Percentiles rank a stretch among this genome's conserved stretches.
phyloP scores from a whole-genome alignment of 2,329 filamentous ascomycete genomes.

The Paracoccidioides lutzii region DNA sequence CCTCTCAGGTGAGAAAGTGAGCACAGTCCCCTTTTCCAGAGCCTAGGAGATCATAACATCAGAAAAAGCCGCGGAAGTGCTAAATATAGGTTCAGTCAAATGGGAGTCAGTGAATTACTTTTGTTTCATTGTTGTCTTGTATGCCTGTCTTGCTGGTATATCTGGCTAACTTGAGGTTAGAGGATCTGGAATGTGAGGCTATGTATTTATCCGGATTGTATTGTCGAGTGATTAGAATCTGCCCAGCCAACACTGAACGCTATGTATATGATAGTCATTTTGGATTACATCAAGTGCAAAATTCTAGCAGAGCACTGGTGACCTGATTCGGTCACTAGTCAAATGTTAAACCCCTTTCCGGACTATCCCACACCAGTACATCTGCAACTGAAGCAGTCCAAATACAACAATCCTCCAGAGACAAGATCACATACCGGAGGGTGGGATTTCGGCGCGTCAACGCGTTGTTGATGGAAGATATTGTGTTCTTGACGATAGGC shows the following conservation, averaged over 20 bases:
- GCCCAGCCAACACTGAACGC: background rate
- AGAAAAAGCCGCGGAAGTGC: conserved; percentile 1
- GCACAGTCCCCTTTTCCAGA: background rate
- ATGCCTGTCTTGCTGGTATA: background rate
- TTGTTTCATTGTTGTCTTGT: background rate
- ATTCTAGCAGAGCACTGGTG: background rate
- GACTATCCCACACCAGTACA: background rate
- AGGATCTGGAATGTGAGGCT: background rate
- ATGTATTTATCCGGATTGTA: background rate
- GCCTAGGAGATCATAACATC: conserved; percentile 1
- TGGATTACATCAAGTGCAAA: background rate
- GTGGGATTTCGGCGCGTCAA: background rate
- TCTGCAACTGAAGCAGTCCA: background rate
- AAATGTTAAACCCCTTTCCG: background rate
- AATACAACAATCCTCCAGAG: background rate
- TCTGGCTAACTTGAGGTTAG: background rate
- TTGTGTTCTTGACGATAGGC: background rate
- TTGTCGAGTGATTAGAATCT: background rate
- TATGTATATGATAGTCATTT: background rate
- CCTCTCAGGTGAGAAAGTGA: conserved; percentile 1
- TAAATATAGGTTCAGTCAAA: background rate
- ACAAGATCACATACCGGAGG: background rate
- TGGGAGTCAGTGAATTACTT: background rate
- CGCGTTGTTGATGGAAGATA: background rate
- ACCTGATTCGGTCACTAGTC: background rate